A percentile compares a stretch with the other conserved stretches of the same genome.
These are phyloP conservation scores for Cephaloascus fragrans DNA, from an alignment of 805 yeast genomes.

Conservation along the genomic window DNA sequence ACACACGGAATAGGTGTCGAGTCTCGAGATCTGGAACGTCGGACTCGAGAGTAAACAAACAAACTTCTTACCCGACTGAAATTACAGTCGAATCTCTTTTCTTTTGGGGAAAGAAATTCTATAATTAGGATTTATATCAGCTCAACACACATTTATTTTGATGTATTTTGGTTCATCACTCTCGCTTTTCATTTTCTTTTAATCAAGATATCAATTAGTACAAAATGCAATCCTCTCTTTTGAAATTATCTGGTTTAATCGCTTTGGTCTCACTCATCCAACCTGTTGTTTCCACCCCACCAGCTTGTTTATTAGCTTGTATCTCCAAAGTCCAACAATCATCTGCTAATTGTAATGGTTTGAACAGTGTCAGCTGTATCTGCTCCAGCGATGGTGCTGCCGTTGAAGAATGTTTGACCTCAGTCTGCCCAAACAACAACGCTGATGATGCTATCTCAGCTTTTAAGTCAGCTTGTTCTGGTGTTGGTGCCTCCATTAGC, in stretches of 20 bases:
- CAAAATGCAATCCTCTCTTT: slow-evolving; percentile 6
- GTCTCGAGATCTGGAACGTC: too few relatives aligned
- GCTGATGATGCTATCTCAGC: slow-evolving; percentile 49
- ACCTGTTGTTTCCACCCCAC: slow-evolving; percentile 59
- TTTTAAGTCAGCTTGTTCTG: slow-evolving; percentile 45
- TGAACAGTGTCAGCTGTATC: slow-evolving; percentile 60
- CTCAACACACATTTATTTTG: too few relatives aligned
- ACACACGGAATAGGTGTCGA: too few relatives aligned
- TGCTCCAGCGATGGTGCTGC: slow-evolving; percentile 47
- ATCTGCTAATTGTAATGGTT: slow-evolving; percentile 42
- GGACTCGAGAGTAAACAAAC: too few relatives aligned
- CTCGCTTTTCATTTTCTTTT: neutral
- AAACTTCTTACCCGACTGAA: too few relatives aligned
- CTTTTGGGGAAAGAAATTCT: too few relatives aligned
- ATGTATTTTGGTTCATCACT: too few relatives aligned
- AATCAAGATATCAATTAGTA: neutral
- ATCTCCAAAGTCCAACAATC: slow-evolving; percentile 56
- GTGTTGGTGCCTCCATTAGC: slow-evolving; percentile 27
- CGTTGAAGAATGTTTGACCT: slow-evolving; percentile 52
- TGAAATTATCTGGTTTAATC: slow-evolving; percentile 15
- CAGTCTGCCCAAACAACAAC: slow-evolving; percentile 58
- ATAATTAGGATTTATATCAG: too few relatives aligned
- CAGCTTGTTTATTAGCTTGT: slow-evolving; percentile 89
- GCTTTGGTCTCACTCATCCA: slow-evolving; percentile 28
- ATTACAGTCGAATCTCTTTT: too few relatives aligned